phyloP scores from a whole-genome alignment of 1,139 yeast species.

The Nadsonia commutata region DNA sequence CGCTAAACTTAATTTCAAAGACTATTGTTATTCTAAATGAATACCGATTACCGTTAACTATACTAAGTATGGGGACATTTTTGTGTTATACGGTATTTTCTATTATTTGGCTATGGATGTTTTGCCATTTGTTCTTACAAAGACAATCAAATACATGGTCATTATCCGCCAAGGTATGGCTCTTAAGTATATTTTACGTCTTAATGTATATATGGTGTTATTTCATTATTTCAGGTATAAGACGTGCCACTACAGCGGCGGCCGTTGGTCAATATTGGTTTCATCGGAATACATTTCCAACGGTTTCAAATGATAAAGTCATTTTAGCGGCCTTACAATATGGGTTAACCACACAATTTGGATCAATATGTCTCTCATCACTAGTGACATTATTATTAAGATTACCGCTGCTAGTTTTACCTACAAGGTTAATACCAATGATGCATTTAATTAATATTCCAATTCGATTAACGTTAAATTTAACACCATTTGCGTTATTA shows the following conservation, averaged over 20 bases:
- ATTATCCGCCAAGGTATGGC: not conserved
- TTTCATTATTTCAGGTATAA: constrained; percentile 26
- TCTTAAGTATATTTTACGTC: constrained; percentile 22
- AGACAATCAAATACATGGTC: not conserved
- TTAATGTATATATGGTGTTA: constrained; percentile 30
- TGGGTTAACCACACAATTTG: constrained; percentile 23
- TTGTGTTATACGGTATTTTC: not conserved
- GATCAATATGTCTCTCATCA: constrained; percentile 21
- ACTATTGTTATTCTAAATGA: not conserved
- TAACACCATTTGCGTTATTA: not conserved
- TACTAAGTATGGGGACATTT: not conserved
- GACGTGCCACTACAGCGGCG: constrained; percentile 23
- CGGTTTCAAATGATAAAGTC: constrained; percentile 13
- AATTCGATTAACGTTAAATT: not conserved
- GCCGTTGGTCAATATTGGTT: constrained; percentile 29
- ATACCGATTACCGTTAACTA: not conserved
- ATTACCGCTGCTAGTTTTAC: not conserved
- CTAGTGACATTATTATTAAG: not conserved
- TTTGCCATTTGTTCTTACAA: not conserved
- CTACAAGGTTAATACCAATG: not conserved
- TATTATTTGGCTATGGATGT: not conserved
- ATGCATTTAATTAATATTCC: not conserved
- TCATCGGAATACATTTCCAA: constrained; percentile 18
- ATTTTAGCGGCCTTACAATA: constrained; percentile 17
- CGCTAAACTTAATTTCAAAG: not conserved